phyloP scores from a whole-genome alignment of 2,329 filamentous ascomycete genomes.

The Botrytis fabae region DNA sequence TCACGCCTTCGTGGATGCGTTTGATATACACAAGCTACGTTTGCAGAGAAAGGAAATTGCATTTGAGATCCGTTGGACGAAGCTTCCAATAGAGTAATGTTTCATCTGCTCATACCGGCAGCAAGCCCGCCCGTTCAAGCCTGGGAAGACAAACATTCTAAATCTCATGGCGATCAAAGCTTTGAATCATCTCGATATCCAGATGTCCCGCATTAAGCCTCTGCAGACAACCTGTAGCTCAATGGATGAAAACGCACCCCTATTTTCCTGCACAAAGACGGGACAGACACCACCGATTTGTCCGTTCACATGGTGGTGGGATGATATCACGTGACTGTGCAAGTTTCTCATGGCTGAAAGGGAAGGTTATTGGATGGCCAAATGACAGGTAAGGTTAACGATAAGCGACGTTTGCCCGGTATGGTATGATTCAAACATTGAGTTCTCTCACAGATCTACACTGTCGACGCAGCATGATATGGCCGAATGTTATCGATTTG shows the following conservation, averaged over 20 bases:
- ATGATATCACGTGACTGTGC: background rate
- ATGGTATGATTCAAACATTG: background rate
- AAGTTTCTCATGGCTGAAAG: background rate
- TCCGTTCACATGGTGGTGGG: background rate
- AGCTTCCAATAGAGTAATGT: conserved; percentile 10
- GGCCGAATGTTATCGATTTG: background rate
- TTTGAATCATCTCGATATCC: background rate
- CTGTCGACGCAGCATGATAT: background rate
- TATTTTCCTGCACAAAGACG: background rate
- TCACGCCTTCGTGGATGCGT: background rate
- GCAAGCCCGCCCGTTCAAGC: background rate
- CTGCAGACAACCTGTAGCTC: background rate
- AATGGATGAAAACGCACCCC: background rate
- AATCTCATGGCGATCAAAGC: conserved; percentile 4
- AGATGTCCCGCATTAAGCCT: conserved; percentile 7
- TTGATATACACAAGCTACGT: background rate
- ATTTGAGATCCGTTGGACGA: conserved; percentile 9
- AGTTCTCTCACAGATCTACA: background rate
- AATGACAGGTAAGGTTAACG: background rate
- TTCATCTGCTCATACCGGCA: conserved; percentile 2
- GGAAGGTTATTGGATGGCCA: background rate
- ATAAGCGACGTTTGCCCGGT: background rate
- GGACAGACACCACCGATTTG: too few relatives aligned
- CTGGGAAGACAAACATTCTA: background rate
- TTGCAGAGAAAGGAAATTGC: background rate